Percentiles rank a stretch among this genome's conserved stretches.
These are phyloP conservation scores for Xylariaceae sp. DNA, from an alignment of 2,329 filamentous ascomycete genomes.

Conservation along the genomic window DNA sequence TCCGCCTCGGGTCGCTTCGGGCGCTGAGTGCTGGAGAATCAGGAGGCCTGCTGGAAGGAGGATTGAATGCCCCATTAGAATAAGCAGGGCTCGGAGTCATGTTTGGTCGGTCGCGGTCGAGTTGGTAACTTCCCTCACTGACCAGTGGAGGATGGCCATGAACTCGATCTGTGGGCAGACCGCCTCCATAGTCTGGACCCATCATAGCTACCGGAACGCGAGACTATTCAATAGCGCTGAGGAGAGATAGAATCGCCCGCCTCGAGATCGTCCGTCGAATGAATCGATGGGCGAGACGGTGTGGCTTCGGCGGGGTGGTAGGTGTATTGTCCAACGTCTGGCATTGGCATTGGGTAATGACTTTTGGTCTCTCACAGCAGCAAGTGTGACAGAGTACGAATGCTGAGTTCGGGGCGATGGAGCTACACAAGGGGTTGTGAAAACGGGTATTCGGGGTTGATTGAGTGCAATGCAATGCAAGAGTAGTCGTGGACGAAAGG, in stretches of 20 bases:
- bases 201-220: conserved; percentile 26
- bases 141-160: conserved; percentile 24
- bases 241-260: conserved; percentile 9
- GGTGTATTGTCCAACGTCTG: conserved; percentile 25
- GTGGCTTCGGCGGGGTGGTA: conserved; percentile 15
- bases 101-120: conserved; percentile 27
- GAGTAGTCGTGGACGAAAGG: too few species aligned
- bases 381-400: conserved; percentile 11
- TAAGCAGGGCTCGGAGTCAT: conserved; percentile 30
- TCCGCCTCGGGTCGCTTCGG: conserved; percentile 44
- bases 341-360: conserved; percentile 23
- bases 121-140: conserved; percentile 25
- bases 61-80: conserved; percentile 22
- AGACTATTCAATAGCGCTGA: conserved; percentile 11
- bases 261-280: conserved; percentile 7
- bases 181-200: conserved; percentile 31
- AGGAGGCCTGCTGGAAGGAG: conserved; percentile 26
- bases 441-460: too few species aligned
- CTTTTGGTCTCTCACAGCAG: conserved; percentile 11
- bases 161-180: conserved; percentile 28
- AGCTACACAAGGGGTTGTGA: background rate
- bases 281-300: conserved; percentile 17
- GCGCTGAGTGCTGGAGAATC: conserved; percentile 34
- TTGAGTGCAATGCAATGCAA: too few species aligned
- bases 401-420: background rate